phyloP scores from a whole-genome alignment of 495 filamentous ascomycete species.

The Massariosphaeria phaeospora region DNA sequence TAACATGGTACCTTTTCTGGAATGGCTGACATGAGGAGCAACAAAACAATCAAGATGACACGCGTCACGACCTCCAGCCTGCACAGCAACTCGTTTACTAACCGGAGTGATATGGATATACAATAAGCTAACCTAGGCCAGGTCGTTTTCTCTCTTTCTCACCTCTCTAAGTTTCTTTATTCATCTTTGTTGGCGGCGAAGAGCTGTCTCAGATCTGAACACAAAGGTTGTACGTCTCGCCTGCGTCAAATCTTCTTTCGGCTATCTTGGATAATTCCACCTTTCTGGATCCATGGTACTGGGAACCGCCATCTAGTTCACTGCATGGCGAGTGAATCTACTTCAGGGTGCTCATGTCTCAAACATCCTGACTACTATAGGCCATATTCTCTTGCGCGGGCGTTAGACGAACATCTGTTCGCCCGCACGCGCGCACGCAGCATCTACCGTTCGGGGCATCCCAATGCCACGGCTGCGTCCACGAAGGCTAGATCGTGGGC shows the following conservation, averaged over 20 bases:
- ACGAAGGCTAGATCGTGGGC: too few species aligned
- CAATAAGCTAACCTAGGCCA: too few species aligned
- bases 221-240: background rate
- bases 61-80: too few species aligned
- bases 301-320: background rate
- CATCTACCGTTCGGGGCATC: background rate
- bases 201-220: background rate
- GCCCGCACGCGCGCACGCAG: background rate
- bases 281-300: background rate
- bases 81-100: too few species aligned
- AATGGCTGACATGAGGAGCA: too few species aligned
- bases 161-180: background rate
- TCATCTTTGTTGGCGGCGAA: background rate
- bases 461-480: constrained; percentile 2
- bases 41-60: too few species aligned
- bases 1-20: too few species aligned
- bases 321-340: background rate
- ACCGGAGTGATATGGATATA: too few species aligned
- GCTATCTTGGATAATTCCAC: background rate
- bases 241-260: background rate
- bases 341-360: background rate
- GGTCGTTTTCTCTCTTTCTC: too few species aligned
- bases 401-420: background rate
- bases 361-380: too few species aligned
- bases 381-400: too few species aligned